Evolutionary conservation across 2,329 filamentous ascomycete species (phyloP).

Genomic region (Pseudogymnoascus sp.): DNA sequence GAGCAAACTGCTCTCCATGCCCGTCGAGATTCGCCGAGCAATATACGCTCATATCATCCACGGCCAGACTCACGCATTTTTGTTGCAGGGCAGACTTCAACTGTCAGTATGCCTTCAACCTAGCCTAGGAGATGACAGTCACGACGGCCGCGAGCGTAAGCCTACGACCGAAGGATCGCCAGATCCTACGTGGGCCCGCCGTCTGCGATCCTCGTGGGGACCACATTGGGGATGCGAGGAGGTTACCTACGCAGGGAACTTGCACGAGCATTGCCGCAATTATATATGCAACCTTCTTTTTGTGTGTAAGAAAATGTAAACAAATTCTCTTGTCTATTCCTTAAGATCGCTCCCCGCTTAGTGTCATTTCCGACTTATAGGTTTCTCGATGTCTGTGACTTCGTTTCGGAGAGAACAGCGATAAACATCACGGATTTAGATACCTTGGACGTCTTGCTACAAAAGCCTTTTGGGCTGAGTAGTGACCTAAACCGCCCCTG

Average conservation of each 20-base stretch:
- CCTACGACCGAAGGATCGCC: neutral
- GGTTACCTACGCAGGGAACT: neutral
- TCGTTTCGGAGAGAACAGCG: neutral
- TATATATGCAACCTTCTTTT: neutral
- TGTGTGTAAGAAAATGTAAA: slow-evolving; percentile 4
- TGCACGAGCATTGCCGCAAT: neutral
- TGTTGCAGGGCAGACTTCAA: neutral
- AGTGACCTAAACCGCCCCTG: neutral
- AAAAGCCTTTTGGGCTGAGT: neutral
- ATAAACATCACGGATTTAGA: neutral
- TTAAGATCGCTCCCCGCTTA: neutral
- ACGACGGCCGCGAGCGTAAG: neutral
- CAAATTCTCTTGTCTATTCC: neutral
- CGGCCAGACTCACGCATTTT: neutral
- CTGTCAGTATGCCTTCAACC: neutral
- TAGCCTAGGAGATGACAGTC: neutral
- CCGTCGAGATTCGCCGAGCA: neutral
- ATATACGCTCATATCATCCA: neutral
- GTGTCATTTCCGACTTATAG: neutral
- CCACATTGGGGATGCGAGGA: neutral
- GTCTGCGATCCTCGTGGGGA: neutral
- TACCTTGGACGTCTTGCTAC: neutral
- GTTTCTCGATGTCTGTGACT: neutral
- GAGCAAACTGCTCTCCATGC: neutral
- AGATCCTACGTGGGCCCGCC: neutral